These are phyloP conservation scores for Fusarium sp. DNA, from an alignment of 2,329 filamentous ascomycete species.

Conservation along the genomic window DNA sequence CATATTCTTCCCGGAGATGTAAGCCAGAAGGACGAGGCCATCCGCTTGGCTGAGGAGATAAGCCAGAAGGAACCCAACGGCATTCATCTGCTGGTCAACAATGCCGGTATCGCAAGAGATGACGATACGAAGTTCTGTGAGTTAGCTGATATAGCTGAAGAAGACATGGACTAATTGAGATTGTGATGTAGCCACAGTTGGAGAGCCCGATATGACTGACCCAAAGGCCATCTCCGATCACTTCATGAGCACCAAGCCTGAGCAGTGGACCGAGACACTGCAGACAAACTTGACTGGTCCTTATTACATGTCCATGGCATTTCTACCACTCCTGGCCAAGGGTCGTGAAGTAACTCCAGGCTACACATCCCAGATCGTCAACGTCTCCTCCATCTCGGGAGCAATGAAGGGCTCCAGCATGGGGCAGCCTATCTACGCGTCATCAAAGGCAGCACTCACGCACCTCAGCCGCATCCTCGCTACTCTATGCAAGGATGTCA, in stretches of 20 bases:
- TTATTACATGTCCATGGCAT: constrained; percentile 17
- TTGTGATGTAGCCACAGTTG: background rate
- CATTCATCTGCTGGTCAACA: constrained; percentile 5
- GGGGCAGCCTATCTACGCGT: constrained; percentile 4
- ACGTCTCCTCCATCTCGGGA: background rate
- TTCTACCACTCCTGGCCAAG: constrained; percentile 1
- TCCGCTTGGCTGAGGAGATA: background rate
- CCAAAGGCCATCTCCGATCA: constrained; percentile 11
- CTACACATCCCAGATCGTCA: background rate
- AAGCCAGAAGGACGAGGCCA: constrained; percentile 1
- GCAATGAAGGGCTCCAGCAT: constrained; percentile 8
- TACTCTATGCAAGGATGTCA: constrained; percentile 16
- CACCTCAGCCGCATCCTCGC: constrained; percentile 23
- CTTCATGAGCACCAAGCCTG: constrained; percentile 3
- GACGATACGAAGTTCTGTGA: constrained; percentile 16
- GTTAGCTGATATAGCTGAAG: accelerated
- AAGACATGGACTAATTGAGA: accelerated
- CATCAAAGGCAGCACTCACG: constrained; percentile 9
- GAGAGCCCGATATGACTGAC: background rate
- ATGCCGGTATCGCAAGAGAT: constrained; percentile 10
- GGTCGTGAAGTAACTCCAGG: background rate
- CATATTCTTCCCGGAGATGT: constrained; percentile 10
- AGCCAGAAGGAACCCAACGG: background rate
- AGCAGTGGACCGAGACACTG: background rate
- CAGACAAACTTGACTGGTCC: constrained; percentile 4